These are phyloP conservation scores for Anthracocystis walkeri DNA, from an alignment of 1,284 basidiomycete species.

Conservation along the genomic window DNA sequence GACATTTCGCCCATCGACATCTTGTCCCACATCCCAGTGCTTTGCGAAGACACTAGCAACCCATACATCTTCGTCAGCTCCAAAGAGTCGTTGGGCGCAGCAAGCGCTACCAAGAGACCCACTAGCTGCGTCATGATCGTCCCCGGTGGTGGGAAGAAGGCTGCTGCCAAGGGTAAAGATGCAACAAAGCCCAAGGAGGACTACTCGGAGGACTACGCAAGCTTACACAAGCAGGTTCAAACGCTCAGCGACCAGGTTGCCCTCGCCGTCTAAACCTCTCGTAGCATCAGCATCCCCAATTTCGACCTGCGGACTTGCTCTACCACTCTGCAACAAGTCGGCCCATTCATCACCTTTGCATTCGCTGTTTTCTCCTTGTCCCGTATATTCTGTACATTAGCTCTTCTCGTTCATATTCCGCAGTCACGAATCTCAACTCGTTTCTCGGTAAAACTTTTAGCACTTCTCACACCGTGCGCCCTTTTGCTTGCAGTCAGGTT, in stretches of 20 bases:
- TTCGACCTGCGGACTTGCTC: not conserved
- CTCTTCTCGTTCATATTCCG: not conserved
- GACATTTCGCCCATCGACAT: constrained; percentile 99
- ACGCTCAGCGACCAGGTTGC: constrained; percentile 45
- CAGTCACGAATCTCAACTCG: constrained; percentile 4
- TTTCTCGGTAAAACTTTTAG: not conserved
- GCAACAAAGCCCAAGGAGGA: constrained; percentile 75
- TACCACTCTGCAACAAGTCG: not conserved
- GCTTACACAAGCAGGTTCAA: constrained; percentile 80
- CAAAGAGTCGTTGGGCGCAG: constrained; percentile 84
- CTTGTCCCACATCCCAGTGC: constrained; percentile 92
- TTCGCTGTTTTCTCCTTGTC: not conserved
- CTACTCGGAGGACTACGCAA: constrained; percentile 84
- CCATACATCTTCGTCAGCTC: constrained; percentile 80
- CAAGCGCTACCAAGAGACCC: constrained; percentile 95
- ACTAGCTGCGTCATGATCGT: constrained; percentile 95
- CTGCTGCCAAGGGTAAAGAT: constrained; percentile 76
- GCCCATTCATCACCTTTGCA: not conserved
- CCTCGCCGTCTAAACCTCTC: constrained; percentile 25
- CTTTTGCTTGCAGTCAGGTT: not conserved
- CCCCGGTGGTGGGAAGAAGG: constrained; percentile 74
- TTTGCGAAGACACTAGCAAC: constrained; percentile 93
- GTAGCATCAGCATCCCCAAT: not conserved
- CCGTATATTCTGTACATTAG: constrained; percentile 8
- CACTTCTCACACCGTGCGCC: not conserved